Percentiles rank a stretch among this genome's conserved stretches.
Conservation (phyloP, 192 early-diverging fungal genomes). For the Obelidium mucronatum region DNA sequence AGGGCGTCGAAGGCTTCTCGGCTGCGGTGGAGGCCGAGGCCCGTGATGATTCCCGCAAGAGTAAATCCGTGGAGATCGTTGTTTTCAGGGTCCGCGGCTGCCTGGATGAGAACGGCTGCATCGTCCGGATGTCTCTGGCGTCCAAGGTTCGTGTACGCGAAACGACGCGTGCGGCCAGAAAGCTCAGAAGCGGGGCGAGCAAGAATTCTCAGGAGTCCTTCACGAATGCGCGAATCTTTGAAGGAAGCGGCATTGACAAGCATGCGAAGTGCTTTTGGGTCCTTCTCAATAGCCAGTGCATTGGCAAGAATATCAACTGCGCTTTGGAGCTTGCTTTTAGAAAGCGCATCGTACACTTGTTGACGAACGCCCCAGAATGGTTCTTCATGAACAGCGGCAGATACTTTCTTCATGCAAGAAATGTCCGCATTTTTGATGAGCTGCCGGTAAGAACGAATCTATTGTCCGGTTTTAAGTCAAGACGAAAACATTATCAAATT, state of each 20-base stretch:
- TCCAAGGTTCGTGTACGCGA: conserved; percentile 41
- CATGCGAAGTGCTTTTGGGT: conserved; percentile 40
- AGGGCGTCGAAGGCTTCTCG: conserved; percentile 50
- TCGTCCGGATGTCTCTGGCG: conserved; percentile 56
- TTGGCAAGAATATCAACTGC: conserved; percentile 47
- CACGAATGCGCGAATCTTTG: conserved; percentile 45
- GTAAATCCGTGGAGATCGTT: conserved; percentile 42
- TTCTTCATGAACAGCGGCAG: conserved; percentile 39
- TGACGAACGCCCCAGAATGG: conserved; percentile 47
- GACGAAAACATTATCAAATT: no score
- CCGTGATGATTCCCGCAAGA: conserved; percentile 45
- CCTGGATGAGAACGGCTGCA: conserved; percentile 42
- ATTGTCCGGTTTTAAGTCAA: no score
- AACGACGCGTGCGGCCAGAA: not conserved
- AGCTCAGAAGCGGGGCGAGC: conserved; percentile 3
- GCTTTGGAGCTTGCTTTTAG: conserved; percentile 35
- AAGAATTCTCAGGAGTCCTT: conserved; percentile 42
- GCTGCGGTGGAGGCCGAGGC: conserved; percentile 49
- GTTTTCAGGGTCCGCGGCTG: conserved; percentile 39
- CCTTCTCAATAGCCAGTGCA: conserved; percentile 47
- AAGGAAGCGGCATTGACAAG: conserved; percentile 25
- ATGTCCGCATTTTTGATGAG: conserved; percentile 53
- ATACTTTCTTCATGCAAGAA: conserved; percentile 46
- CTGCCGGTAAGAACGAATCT: conserved; percentile 53
- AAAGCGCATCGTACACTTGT: conserved; percentile 47